These are phyloP conservation scores for Lunasporangiospora selenospora DNA, from an alignment of 192 early-diverging fungal species.

Conservation along the genomic window DNA sequence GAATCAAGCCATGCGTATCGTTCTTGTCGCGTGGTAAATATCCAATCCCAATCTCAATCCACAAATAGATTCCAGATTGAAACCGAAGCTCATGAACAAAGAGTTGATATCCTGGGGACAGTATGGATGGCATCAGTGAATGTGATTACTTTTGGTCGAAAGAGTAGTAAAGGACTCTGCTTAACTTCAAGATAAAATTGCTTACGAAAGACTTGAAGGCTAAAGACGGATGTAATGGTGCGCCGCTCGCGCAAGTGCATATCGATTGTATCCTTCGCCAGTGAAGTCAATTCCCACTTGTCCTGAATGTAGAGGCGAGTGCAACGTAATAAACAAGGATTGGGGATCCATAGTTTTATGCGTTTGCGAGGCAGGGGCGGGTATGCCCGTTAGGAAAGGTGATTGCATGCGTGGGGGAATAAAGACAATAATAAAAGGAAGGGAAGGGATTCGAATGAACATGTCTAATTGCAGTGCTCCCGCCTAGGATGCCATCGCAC, in stretches of 20 bases:
- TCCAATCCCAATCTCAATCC: slow-evolving; percentile 4
- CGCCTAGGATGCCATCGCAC: too few relatives aligned
- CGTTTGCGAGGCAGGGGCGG: too few relatives aligned
- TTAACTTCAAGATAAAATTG: too few relatives aligned
- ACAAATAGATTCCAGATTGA: slow-evolving; percentile 7
- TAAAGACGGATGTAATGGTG: slow-evolving; percentile 9
- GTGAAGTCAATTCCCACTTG: slow-evolving; percentile 23
- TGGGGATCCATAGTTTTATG: too few relatives aligned
- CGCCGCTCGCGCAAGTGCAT: slow-evolving; percentile 13
- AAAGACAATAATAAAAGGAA: too few relatives aligned
- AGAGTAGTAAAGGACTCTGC: too few relatives aligned
- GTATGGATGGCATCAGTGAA: slow-evolving; percentile 8
- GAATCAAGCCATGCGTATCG: slow-evolving; percentile 22
- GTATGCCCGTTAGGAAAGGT: too few relatives aligned
- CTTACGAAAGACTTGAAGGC: slow-evolving; percentile 22
- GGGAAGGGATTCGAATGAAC: too few relatives aligned
- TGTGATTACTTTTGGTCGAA: too few relatives aligned
- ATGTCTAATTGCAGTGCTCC: too few relatives aligned
- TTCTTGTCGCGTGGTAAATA: slow-evolving; percentile 29
- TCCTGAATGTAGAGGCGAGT: slow-evolving; percentile 12
- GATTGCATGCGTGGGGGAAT: too few relatives aligned
- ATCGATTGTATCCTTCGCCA: slow-evolving; percentile 21
- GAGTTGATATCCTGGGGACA: slow-evolving; percentile 22
- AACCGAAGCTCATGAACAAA: slow-evolving; percentile 20
- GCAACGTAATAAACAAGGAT: too few relatives aligned